Base-by-base conservation (phyloP, 176 grass and related monocot genomes). In the Musa troglodytarum region DNA sequence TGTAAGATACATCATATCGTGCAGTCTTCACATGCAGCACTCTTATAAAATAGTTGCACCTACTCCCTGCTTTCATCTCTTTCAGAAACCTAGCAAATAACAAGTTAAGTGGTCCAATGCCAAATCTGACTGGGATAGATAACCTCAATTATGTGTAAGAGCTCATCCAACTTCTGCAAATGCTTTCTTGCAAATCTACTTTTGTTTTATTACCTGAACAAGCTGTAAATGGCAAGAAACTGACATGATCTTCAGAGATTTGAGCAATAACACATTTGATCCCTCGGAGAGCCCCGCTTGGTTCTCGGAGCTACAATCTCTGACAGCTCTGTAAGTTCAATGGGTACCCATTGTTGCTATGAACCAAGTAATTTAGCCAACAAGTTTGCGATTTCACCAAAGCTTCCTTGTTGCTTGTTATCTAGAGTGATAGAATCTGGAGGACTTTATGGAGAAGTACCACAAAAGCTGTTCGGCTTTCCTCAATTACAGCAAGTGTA, bases 401-500 rank as follows among this genome's bases (percentile, higher is more conserved):
- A 12, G 63, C 57, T 65, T 20, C 77, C 52, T 28, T 50, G 68
- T 22, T 56, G 72, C 49, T 76, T 13, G 59, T 82, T 43, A 81
- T 86, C 63, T 54, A 98, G 95, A 77, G 73, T 91, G 62, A 86
- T 99, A 82, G 84, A 93, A 80, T 94, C 90, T 11, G 90, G 82
- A 66, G 70, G 78, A 1, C 90, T 99, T 73, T 83, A 82, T 63
- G 95, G 95, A 53, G 1, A 74, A 52, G 77, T 99, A 63, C 80
- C 95, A 25, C 9, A 17, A 25, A 81, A 7, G 71, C 71, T 99
- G 20, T 99, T 99, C 80, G 89, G 95, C 69, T 82, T 68, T 74
- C 65, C 84, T 26, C 84, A 88, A 76, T 34, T 99, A 80, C 85
- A 94, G 63, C 78, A 92, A 99, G 90, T 99, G 95, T 99, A 94